Conservation (phyloP, 345 rosid genomes). For the Dipteronia sinensis region DNA sequence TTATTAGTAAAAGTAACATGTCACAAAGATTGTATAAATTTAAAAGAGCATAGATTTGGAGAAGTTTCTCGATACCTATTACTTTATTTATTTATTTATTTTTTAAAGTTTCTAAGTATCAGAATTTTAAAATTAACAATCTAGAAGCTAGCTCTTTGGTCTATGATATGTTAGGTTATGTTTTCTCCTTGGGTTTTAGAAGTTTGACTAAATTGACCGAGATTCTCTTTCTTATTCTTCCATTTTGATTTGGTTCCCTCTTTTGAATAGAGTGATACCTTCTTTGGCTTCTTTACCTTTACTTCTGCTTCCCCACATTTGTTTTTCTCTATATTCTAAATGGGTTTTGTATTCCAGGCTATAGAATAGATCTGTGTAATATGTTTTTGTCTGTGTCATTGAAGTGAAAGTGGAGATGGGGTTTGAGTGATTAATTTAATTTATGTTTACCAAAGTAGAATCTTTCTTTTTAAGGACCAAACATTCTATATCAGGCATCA, state of each 20-base stretch:
- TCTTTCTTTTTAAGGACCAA: constrained; percentile 31
- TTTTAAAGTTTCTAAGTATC: no score
- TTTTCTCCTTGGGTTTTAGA: constrained; percentile 32
- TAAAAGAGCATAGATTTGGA: background rate
- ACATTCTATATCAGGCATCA: constrained; percentile 30
- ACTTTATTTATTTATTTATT: background rate
- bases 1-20: no score
- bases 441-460: constrained; percentile 35
- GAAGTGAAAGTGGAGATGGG: constrained; percentile 16
- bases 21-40: no score
- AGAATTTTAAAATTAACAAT: no score
- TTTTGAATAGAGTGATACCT: constrained; percentile 24
- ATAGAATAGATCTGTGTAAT: no score
- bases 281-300: constrained; percentile 18
- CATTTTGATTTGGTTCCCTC: constrained; percentile 37
- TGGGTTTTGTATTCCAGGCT: constrained; percentile 3
- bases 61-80: background rate
- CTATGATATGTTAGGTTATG: constrained; percentile 32
- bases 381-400: background rate
- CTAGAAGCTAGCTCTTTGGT: constrained; percentile 27
- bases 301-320: constrained; percentile 6
- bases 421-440: constrained; percentile 12
- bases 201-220: constrained; percentile 41
- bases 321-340: constrained; percentile 3
- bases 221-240: constrained; percentile 40